A percentile compares a stretch with the other conserved stretches of the same genome.
These are phyloP conservation scores for Populus pruinosa DNA, from an alignment of 345 rosid species.

Conservation along the genomic window DNA sequence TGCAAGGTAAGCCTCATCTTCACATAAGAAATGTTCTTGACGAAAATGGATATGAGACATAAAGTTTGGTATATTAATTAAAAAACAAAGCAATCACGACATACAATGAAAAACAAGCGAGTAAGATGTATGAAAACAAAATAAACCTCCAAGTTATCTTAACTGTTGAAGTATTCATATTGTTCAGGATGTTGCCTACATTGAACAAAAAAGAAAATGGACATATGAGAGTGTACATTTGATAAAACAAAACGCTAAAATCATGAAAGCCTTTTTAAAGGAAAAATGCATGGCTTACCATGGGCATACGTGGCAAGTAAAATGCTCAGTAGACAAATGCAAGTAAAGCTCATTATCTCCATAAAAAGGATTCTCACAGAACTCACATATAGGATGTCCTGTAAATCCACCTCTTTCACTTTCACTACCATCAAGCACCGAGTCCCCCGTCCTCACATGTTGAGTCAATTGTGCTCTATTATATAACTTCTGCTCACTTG, in stretches of 20 bases:
- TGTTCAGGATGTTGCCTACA: conserved; percentile 28
- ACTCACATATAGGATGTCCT: too few relatives aligned
- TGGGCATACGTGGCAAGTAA: conserved; percentile 30
- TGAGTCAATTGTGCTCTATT: conserved; percentile 19
- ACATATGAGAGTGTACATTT: background rate
- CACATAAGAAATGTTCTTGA: conserved; percentile 22
- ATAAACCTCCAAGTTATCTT: conserved; percentile 23
- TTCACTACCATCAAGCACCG: conserved; percentile 27
- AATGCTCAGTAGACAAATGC: conserved; percentile 31
- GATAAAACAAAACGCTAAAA: background rate
- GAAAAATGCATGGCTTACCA: conserved; percentile 5
- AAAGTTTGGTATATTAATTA: background rate
- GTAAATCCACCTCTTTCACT: conserved; percentile 29
- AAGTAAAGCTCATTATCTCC: conserved; percentile 15
- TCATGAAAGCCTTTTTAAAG: background rate
- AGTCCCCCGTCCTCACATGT: conserved; percentile 25
- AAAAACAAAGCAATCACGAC: background rate
- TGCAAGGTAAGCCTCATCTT: conserved; percentile 29
- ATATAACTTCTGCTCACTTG: conserved; percentile 26
- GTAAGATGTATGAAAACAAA: background rate
- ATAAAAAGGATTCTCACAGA: too few relatives aligned
- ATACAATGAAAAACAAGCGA: background rate
- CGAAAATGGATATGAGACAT: conserved; percentile 22
- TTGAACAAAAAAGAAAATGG: background rate
- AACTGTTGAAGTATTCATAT: conserved; percentile 23